A percentile compares a stretch with the other conserved stretches of the same genome.
These are phyloP conservation scores for Sporisorium scitamineum DNA, from an alignment of 1,284 basidiomycete species.

Conservation along the genomic window DNA sequence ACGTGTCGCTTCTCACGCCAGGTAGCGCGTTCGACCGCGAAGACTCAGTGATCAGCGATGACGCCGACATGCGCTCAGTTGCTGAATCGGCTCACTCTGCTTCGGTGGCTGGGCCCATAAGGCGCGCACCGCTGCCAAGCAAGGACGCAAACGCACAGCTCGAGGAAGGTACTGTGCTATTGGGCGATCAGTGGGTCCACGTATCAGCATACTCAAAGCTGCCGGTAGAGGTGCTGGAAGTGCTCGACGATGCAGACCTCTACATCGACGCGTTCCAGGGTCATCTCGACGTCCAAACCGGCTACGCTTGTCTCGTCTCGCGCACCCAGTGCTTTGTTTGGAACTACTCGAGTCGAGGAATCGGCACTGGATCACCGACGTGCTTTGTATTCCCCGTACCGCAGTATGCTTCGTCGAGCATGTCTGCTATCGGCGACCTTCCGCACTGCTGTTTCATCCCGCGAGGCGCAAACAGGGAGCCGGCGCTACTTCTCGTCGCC, in stretches of 20 bases:
- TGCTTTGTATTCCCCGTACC: constrained; percentile 57
- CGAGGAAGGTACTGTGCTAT: constrained; percentile 49
- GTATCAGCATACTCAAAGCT: constrained; percentile 51
- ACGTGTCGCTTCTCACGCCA: constrained; percentile 30
- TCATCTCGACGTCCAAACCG: constrained; percentile 53
- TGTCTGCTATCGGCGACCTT: constrained; percentile 36
- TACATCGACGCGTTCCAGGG: constrained; percentile 56
- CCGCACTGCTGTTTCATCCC: constrained; percentile 46
- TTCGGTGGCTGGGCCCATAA: constrained; percentile 9
- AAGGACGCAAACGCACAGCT: constrained; percentile 34
- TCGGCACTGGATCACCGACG: constrained; percentile 43
- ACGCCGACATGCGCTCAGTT: constrained; percentile 39
- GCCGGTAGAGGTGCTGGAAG: constrained; percentile 49
- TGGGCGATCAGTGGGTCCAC: constrained; percentile 50
- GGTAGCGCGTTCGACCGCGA: constrained; percentile 30
- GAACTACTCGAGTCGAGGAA: constrained; percentile 57
- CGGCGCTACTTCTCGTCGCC: constrained; percentile 55
- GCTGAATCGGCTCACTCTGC: constrained; percentile 30
- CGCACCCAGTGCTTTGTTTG: constrained; percentile 59
- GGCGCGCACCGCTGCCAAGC: background rate
- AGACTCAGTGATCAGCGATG: constrained; percentile 30
- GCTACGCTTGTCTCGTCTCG: constrained; percentile 57
- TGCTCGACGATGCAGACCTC: constrained; percentile 38
- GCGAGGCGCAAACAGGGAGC: constrained; percentile 41
- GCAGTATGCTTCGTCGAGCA: constrained; percentile 34